Base-by-base conservation (phyloP, 2,329 filamentous ascomycete species). In the Fonsecaea erecta region DNA sequence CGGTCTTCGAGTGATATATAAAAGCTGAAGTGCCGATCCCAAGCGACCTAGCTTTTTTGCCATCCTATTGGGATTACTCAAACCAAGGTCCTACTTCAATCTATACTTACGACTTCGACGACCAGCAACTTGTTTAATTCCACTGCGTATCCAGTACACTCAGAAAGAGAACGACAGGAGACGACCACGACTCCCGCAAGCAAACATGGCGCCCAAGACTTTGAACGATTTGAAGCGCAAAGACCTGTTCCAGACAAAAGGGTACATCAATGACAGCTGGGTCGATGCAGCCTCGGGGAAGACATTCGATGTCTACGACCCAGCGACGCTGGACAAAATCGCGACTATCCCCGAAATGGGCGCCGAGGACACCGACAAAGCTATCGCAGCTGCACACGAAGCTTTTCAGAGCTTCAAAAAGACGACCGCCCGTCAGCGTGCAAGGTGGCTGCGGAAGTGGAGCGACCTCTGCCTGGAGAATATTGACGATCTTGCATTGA, bases 261-360 rank as follows among this genome's bases (percentile, higher is more conserved):
- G 71, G 11, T 73, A 70, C 66, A 72, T 73, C 58, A 60, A 68
- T 18, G 71, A 68, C 14, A 62, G 63, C 82, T 98, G 93, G 92
- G 86, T 96, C 68, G 84, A 85, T 71, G 91, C 94, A 72, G 86
- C 87, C 74, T 96, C 92, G 0, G 92, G 93, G 75, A 89, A 95
- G 85, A 97, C 92, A 48, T 99, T 98, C 77, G 88, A 94, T 76
- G 91, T 98, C 66, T 64, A 63, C 26, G 92, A 99, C 77, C 95
- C 95, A 6, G 89, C 92, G 1, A 92, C 91, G 11, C 90, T 91
- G 71, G 85, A 90, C 71, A 78, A 90, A 35, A 93, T 98, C 72
- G 93, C 92, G 63, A 91, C 87, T 16, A 89, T 90, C 74, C 93
- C 95, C 68, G 80, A 98, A 74, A 95, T 95, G 83, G 85, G 88